These are phyloP conservation scores for Colletotrichum tropicicola DNA, from an alignment of 2,329 filamentous ascomycete species.

Conservation along the genomic window DNA sequence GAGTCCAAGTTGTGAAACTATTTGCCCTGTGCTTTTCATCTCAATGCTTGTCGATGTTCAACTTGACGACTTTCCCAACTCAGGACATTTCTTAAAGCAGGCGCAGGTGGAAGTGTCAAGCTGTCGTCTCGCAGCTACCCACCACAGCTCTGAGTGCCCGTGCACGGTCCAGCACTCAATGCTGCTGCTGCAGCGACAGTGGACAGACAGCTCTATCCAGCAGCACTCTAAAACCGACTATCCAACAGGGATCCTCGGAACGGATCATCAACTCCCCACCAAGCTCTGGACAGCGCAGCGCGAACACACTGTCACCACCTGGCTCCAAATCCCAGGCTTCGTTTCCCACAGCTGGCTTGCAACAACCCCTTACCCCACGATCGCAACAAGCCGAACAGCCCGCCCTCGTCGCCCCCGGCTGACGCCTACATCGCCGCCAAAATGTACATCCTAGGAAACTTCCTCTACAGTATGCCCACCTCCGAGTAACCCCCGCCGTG, in stretches of 20 bases:
- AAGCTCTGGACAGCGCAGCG: slow-evolving; percentile 21
- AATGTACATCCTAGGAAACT: slow-evolving; percentile 77
- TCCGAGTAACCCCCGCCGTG: not conserved
- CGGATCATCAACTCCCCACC: slow-evolving; percentile 13
- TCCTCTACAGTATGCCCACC: slow-evolving; percentile 67
- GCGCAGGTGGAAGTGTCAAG: slow-evolving; percentile 22
- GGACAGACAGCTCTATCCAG: not conserved
- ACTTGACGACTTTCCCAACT: slow-evolving; percentile 11
- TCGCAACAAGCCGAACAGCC: not conserved
- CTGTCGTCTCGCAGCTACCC: slow-evolving; percentile 26
- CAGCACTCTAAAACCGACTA: too few species aligned
- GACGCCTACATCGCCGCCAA: not conserved
- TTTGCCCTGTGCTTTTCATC: slow-evolving; percentile 30
- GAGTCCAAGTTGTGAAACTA: slow-evolving; percentile 22
- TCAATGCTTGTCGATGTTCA: slow-evolving; percentile 5
- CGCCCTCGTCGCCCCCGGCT: not conserved
- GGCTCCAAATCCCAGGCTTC: not conserved
- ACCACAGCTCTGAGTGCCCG: slow-evolving; percentile 15
- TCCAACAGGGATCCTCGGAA: slow-evolving; percentile 20
- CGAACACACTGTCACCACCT: slow-evolving; percentile 15
- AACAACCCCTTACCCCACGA: not conserved
- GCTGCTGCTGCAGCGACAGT: not conserved
- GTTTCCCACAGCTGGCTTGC: not conserved
- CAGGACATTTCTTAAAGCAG: not conserved
- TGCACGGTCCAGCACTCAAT: slow-evolving; percentile 7